Evolutionary conservation across 2,329 filamentous ascomycete genomes (phyloP).

Genomic region (Ophiostoma pallidulum): DNA sequence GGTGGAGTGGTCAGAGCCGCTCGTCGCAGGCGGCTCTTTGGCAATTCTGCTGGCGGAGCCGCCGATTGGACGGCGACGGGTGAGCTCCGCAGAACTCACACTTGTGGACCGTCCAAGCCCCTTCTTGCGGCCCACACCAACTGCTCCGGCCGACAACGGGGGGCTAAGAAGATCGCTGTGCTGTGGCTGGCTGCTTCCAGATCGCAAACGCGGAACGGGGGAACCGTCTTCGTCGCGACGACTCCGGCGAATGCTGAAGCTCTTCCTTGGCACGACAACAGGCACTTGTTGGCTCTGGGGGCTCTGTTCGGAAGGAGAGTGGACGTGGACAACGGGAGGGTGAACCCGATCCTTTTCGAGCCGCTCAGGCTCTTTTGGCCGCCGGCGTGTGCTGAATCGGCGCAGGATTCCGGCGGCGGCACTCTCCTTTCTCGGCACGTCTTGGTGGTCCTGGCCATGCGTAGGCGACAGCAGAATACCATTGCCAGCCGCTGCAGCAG

Average conservation of each 20-base stretch:
- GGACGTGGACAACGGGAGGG: conserved; percentile 67
- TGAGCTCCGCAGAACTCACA: conserved; percentile 78
- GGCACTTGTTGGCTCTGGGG: conserved; percentile 25
- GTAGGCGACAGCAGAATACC: conserved; percentile 30
- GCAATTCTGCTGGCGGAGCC: conserved; percentile 30
- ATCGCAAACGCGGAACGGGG: conserved; percentile 37
- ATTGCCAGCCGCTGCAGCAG: neutral
- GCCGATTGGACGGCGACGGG: conserved; percentile 46
- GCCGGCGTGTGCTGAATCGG: conserved; percentile 80
- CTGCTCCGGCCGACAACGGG: conserved; percentile 51
- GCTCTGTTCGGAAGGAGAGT: conserved; percentile 54
- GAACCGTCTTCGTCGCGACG: conserved; percentile 46
- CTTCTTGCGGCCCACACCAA: conserved; percentile 50
- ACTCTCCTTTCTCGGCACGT: conserved; percentile 72
- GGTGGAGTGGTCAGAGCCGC: conserved; percentile 68
- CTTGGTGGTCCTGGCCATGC: conserved; percentile 48
- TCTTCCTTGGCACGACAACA: conserved; percentile 64
- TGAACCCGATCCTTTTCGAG: conserved; percentile 56
- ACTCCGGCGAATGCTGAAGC: conserved; percentile 68
- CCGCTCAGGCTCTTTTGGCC: conserved; percentile 53
- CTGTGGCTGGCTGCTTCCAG: conserved; percentile 57
- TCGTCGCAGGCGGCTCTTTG: conserved; percentile 63
- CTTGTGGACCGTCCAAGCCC: conserved; percentile 79
- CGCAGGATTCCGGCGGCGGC: conserved; percentile 75
- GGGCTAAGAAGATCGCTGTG: conserved; percentile 72